phyloP scores from a whole-genome alignment of 495 filamentous ascomycete genomes.

The Neurospora pannonica region DNA sequence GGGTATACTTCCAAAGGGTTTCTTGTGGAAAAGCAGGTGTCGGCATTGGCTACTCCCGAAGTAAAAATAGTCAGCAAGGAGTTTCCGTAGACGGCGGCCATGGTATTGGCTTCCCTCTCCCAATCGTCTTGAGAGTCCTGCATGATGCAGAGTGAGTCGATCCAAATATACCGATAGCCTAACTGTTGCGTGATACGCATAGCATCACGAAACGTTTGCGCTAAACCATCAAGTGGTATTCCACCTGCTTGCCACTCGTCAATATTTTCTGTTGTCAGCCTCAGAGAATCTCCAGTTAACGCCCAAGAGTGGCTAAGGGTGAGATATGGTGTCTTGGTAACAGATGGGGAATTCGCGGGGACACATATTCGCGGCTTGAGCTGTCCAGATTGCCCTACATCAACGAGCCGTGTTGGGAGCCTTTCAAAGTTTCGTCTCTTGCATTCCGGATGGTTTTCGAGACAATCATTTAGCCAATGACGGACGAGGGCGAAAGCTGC shows the following conservation, averaged over 20 bases:
- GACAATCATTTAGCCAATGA: not conserved
- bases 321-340: conserved; percentile 21
- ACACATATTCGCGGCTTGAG: not conserved
- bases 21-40: not conserved
- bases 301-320: conserved; percentile 28
- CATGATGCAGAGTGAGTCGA: conserved; percentile 1
- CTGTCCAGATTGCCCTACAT: too few species aligned
- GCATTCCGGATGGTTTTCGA: not conserved
- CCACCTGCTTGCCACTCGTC: not conserved
- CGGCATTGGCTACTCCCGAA: not conserved
- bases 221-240: not conserved
- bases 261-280: not conserved
- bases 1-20: not conserved
- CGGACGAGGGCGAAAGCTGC: not conserved
- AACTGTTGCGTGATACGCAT: conserved; percentile 1
- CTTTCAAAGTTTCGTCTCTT: not conserved
- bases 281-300: not conserved
- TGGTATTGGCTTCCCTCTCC: not conserved
- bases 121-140: conserved; percentile 1
- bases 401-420: too few species aligned
- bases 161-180: not conserved
- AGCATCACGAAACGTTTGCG: conserved; percentile 1
- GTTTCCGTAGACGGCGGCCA: conserved; percentile 3
- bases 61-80: not conserved
- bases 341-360: not conserved